Conservation (phyloP, 108 stramenopile genomes). For the Nitzschia putrida region DNA sequence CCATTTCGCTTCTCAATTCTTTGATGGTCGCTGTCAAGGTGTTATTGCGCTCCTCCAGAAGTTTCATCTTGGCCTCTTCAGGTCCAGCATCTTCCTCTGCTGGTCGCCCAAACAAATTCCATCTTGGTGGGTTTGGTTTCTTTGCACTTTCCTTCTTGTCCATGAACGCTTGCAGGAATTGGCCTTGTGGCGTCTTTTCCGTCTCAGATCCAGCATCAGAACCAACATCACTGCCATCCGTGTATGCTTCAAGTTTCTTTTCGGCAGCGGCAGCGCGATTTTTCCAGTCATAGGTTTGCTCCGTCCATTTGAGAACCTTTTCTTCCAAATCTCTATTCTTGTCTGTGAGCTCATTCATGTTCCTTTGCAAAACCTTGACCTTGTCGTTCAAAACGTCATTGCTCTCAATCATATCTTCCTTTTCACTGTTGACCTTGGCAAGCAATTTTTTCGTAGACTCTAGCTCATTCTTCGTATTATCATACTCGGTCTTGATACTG, state of each 20-base stretch:
- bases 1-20: constrained; percentile 41
- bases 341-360: constrained; percentile 19
- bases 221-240: constrained; percentile 13
- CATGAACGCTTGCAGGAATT: constrained; percentile 41
- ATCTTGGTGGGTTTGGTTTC: neutral
- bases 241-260: constrained; percentile 17
- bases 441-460: constrained; percentile 10
- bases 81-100: constrained; percentile 21
- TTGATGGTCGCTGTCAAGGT: constrained; percentile 23
- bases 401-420: constrained; percentile 26
- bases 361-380: constrained; percentile 8
- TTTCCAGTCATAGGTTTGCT: constrained; percentile 45
- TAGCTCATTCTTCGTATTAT: constrained; percentile 16
- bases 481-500: constrained; percentile 20
- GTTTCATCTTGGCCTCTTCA: constrained; percentile 38
- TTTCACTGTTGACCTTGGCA: constrained; percentile 19
- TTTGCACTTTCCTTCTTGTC: constrained; percentile 23
- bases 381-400: constrained; percentile 20
- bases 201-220: neutral
- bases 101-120: constrained; percentile 15
- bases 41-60: constrained; percentile 30
- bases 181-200: constrained; percentile 33
- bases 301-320: constrained; percentile 31
- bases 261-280: constrained; percentile 39
- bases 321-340: constrained; percentile 20